These are phyloP conservation scores for Dioszegia hungarica DNA, from an alignment of 768 basidiomycete species.

Conservation along the genomic window DNA sequence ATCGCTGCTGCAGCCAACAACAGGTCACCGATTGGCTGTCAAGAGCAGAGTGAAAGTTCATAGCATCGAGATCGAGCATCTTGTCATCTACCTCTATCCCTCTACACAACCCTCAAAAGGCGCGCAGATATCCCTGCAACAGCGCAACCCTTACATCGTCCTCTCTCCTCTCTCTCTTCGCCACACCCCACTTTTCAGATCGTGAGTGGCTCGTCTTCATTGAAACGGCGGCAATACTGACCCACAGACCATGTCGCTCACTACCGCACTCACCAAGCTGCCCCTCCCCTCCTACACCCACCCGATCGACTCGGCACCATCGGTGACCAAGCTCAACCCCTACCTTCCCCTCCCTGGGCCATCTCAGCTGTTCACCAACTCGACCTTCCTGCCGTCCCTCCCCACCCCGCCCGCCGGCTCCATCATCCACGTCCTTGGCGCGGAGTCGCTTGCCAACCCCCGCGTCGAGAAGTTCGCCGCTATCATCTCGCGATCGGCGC, in stretches of 20 bases:
- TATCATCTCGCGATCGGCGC: constrained; percentile 67
- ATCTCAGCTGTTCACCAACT: constrained; percentile 37
- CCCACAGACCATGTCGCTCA: constrained; percentile 17
- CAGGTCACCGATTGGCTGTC: too few species aligned
- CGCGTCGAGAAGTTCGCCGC: constrained; percentile 54
- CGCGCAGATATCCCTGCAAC: too few species aligned
- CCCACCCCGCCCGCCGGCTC: constrained; percentile 20
- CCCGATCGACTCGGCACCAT: constrained; percentile 28
- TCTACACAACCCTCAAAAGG: too few species aligned
- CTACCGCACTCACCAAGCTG: constrained; percentile 27
- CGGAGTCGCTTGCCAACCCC: constrained; percentile 21
- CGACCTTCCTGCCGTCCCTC: constrained; percentile 33
- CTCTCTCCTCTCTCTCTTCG: not conserved
- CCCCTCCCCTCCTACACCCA: constrained; percentile 33
- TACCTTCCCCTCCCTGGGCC: constrained; percentile 34
- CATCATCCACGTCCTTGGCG: constrained; percentile 34
- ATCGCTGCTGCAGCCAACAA: too few species aligned
- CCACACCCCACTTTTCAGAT: not conserved
- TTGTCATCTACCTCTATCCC: too few species aligned
- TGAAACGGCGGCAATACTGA: not conserved
- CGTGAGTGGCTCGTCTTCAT: not conserved
- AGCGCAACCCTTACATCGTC: too few species aligned
- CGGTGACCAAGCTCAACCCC: constrained; percentile 34
- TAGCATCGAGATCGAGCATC: too few species aligned
- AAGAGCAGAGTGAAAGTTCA: too few species aligned